Percentiles rank a stretch among this genome's conserved stretches.
Conservation (phyloP, 1,139 yeast species). For the Chernovozyma aurita region DNA sequence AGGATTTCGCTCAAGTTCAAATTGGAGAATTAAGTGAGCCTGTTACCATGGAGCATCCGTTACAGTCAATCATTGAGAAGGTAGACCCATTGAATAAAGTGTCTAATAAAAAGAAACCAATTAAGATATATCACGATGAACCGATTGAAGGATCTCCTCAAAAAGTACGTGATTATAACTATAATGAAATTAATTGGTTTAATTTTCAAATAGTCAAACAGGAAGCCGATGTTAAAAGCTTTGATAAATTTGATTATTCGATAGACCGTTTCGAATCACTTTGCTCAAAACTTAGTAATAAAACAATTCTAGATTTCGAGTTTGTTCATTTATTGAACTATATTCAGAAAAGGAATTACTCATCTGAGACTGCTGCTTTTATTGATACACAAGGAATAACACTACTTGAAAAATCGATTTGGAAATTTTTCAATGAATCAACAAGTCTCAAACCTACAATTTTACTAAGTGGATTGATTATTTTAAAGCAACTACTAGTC, state of each 20-base stretch:
- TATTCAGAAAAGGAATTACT: slow-evolving; percentile 16
- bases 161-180: slow-evolving; percentile 26
- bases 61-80: slow-evolving; percentile 35
- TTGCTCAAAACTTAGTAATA: slow-evolving; percentile 14
- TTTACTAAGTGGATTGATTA: slow-evolving; percentile 26
- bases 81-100: slow-evolving; percentile 39
- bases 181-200: slow-evolving; percentile 38
- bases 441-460: slow-evolving; percentile 9
- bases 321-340: slow-evolving; percentile 18
- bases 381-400: slow-evolving; percentile 10
- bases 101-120: slow-evolving; percentile 31
- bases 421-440: slow-evolving; percentile 19
- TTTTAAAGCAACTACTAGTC: slow-evolving; percentile 33
- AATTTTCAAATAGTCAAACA: slow-evolving; percentile 33
- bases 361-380: neutral
- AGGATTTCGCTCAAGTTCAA: slow-evolving; percentile 38
- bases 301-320: slow-evolving; percentile 12
- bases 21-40: slow-evolving; percentile 18
- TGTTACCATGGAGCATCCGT: slow-evolving; percentile 12
- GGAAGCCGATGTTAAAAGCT: slow-evolving; percentile 9
- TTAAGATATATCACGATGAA: slow-evolving; percentile 36
- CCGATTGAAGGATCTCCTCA: slow-evolving; percentile 29
- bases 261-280: slow-evolving; percentile 17
- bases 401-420: slow-evolving; percentile 23
- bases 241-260: slow-evolving; percentile 9